These are phyloP conservation scores for Rhodamnia argentea DNA, from an alignment of 345 rosid species.

Conservation along the genomic window DNA sequence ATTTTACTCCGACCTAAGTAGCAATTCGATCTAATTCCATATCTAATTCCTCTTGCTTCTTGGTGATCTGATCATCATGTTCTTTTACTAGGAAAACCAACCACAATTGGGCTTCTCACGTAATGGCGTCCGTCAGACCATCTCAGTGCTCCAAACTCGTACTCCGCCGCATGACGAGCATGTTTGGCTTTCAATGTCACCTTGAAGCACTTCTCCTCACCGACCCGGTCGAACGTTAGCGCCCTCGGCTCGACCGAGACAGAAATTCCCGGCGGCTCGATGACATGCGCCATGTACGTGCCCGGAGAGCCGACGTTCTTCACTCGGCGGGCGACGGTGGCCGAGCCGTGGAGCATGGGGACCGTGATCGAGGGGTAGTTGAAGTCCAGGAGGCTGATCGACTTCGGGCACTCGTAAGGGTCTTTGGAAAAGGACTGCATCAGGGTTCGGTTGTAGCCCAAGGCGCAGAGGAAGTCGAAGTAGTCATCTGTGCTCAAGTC, in stretches of 20 bases:
- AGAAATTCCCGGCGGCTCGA: slow-evolving; percentile 36
- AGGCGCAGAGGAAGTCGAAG: slow-evolving; percentile 55
- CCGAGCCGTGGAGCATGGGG: slow-evolving; percentile 10
- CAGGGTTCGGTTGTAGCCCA: slow-evolving; percentile 39
- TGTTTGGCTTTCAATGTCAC: slow-evolving; percentile 20
- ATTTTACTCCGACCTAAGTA: neutral
- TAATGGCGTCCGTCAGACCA: slow-evolving; percentile 48
- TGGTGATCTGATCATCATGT: neutral
- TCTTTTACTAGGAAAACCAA: neutral
- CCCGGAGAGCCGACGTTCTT: slow-evolving; percentile 67
- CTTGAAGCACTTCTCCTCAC: slow-evolving; percentile 46
- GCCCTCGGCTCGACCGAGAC: slow-evolving; percentile 32
- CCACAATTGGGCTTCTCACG: slow-evolving; percentile 59
- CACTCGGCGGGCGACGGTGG: slow-evolving; percentile 31
- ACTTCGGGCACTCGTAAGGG: slow-evolving; percentile 26
- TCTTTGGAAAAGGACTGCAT: slow-evolving; percentile 19
- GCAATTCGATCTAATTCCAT: neutral
- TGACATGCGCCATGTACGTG: slow-evolving; percentile 18
- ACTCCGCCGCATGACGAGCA: neutral
- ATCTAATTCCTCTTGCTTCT: neutral
- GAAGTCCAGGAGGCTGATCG: slow-evolving; percentile 31
- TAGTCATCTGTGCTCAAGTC: slow-evolving; percentile 45
- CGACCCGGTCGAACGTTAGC: slow-evolving; percentile 26
- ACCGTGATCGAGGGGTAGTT: slow-evolving; percentile 73
- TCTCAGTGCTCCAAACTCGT: slow-evolving; percentile 34